These are phyloP conservation scores for Bonnemaisonia californica DNA, from an alignment of 31 red algal genomes.

Conservation along the genomic window DNA sequence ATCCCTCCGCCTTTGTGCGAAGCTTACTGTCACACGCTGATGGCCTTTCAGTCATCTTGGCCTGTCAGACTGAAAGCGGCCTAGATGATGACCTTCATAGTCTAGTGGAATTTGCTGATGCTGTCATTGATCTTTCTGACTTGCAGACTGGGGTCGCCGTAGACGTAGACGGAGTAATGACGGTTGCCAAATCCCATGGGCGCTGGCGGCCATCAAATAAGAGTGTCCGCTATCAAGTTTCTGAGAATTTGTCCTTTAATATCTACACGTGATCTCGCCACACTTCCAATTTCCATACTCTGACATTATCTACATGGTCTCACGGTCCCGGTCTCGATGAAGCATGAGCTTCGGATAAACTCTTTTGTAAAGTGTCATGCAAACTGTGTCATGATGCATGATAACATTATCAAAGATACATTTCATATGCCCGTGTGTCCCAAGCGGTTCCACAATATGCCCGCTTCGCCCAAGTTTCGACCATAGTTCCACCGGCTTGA, in stretches of 20 bases:
- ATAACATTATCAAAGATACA: constrained; percentile 84
- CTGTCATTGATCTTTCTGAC: constrained; percentile 36
- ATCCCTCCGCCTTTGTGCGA: constrained; percentile 31
- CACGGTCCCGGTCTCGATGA: too few species aligned
- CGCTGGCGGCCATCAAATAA: constrained; percentile 18
- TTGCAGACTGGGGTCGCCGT: constrained; percentile 37
- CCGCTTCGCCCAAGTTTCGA: constrained; percentile 86
- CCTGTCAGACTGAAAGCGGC: constrained; percentile 32
- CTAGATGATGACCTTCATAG: constrained; percentile 40
- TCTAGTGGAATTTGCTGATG: constrained; percentile 26
- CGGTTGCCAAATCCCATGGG: constrained; percentile 32
- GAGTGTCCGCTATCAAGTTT: constrained; percentile 31
- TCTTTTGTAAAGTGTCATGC: constrained; percentile 91
- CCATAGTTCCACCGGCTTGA: constrained; percentile 83
- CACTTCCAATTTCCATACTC: too few species aligned
- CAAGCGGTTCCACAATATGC: constrained; percentile 86
- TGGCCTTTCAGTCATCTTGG: constrained; percentile 22
- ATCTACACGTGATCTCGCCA: too few species aligned
- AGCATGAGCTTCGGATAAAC: constrained; percentile 75
- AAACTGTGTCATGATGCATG: constrained; percentile 83
- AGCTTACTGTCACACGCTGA: not conserved
- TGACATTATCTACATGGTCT: too few species aligned
- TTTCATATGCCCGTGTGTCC: constrained; percentile 95
- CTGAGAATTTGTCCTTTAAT: not conserved
- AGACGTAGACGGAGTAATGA: constrained; percentile 47